Conservation (phyloP, 2,329 filamentous ascomycete genomes). For the Corinectria fuckeliana region DNA sequence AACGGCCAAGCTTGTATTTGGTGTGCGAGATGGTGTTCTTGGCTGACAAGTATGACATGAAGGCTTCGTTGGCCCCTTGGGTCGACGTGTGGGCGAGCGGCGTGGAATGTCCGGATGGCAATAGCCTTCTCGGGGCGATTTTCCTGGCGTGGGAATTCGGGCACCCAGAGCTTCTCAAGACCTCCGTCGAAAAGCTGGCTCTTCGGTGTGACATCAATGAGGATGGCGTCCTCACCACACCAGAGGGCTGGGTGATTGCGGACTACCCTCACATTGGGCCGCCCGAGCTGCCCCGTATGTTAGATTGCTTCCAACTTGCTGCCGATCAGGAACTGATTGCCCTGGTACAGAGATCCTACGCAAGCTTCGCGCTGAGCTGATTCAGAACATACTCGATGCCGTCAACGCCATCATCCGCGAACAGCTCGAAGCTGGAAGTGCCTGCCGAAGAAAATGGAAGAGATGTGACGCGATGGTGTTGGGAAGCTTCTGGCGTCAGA, state of each 20-base stretch:
- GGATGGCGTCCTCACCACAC: neutral
- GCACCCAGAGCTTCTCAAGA: neutral
- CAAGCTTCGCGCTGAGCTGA: neutral
- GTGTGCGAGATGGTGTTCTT: neutral
- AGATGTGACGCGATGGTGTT: neutral
- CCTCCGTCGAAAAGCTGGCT: neutral
- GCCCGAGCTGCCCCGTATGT: neutral
- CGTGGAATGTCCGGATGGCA: neutral
- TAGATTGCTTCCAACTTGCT: neutral
- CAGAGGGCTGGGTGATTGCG: neutral
- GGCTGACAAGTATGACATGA: slow-evolving; percentile 7
- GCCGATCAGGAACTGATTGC: neutral
- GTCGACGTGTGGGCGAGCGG: neutral
- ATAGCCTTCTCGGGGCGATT: neutral
- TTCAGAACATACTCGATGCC: neutral
- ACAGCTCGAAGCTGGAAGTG: neutral
- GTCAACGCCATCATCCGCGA: neutral
- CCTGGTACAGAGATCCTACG: neutral
- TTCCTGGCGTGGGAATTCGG: neutral
- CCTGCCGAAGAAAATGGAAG: neutral
- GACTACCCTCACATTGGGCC: neutral
- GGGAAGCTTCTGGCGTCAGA: slow-evolving; percentile 1
- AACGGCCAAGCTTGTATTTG: neutral
- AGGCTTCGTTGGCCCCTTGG: neutral
- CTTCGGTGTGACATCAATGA: neutral